phyloP scores from a whole-genome alignment of 2,329 filamentous ascomycete species.

The Pseudogymnoascus pannorum region DNA sequence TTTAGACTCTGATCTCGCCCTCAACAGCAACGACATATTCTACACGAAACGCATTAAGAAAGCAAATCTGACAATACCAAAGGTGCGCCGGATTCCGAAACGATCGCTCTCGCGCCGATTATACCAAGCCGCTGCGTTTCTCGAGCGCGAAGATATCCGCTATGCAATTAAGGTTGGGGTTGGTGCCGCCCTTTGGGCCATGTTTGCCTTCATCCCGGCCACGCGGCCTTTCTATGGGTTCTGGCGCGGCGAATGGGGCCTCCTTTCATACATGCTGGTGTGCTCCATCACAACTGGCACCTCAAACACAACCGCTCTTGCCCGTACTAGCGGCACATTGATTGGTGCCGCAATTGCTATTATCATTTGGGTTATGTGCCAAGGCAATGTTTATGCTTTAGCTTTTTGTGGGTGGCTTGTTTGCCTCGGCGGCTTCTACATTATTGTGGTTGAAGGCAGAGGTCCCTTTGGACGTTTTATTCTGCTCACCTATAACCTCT shows the following conservation, averaged over 20 bases:
- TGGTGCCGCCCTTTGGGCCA: conserved; percentile 80
- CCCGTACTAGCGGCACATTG: conserved; percentile 79
- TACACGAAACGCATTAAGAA: background rate
- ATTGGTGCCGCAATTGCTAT: conserved; percentile 72
- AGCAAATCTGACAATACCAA: background rate
- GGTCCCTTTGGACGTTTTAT: conserved; percentile 90
- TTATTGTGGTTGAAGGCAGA: conserved; percentile 77
- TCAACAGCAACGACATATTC: conserved; percentile 5
- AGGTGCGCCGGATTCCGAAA: conserved; percentile 2
- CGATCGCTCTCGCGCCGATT: background rate
- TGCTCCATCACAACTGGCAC: conserved; percentile 97
- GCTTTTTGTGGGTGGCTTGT: conserved; percentile 76
- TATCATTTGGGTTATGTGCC: conserved; percentile 67
- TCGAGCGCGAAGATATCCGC: conserved; percentile 32
- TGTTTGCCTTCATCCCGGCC: conserved; percentile 74
- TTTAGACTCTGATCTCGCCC: background rate
- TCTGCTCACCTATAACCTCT: conserved; percentile 91
- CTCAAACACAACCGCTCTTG: conserved; percentile 83
- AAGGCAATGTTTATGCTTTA: conserved; percentile 68
- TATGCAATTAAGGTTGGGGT: conserved; percentile 92
- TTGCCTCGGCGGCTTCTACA: conserved; percentile 77
- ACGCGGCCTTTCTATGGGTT: conserved; percentile 75
- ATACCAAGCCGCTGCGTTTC: background rate
- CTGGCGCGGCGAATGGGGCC: conserved; percentile 94
- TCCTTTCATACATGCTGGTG: conserved; percentile 96